These are phyloP conservation scores for Rhamnella rubrinervis DNA, from an alignment of 331 rosid genomes.

Conservation along the genomic window DNA sequence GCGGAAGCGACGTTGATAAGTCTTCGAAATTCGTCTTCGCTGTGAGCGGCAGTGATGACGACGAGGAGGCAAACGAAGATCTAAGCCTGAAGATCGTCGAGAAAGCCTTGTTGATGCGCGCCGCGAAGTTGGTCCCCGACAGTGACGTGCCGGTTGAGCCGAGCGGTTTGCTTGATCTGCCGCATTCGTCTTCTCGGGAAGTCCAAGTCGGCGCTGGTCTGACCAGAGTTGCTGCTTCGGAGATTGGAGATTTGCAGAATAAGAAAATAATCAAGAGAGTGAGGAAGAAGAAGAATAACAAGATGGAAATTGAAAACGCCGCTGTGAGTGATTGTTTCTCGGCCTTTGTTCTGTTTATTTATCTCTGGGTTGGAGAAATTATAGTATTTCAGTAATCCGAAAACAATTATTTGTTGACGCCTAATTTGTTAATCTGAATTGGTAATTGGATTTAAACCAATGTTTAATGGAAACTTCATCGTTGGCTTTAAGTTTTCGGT, in stretches of 20 bases:
- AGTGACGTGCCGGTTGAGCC: background rate
- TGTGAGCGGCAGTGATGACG: slow-evolving; percentile 46
- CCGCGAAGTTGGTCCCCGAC: slow-evolving; percentile 26
- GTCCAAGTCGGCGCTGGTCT: background rate
- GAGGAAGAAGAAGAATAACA: slow-evolving; percentile 30
- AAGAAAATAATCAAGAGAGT: slow-evolving; percentile 25
- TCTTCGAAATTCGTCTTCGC: slow-evolving; percentile 20
- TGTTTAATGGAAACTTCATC: background rate
- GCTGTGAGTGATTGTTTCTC: slow-evolving; percentile 38
- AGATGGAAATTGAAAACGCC: slow-evolving; percentile 34
- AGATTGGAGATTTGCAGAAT: background rate
- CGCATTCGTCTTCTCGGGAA: slow-evolving; percentile 12
- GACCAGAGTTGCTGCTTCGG: slow-evolving; percentile 11
- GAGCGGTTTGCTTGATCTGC: slow-evolving; percentile 5
- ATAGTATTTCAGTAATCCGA: too few relatives aligned
- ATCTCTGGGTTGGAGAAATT: too few relatives aligned
- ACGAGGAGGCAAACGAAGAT: slow-evolving; percentile 78
- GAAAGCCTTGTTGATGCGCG: slow-evolving; percentile 53
- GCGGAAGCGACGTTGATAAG: slow-evolving; percentile 1
- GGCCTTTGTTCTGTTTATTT: background rate
- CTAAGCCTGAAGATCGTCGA: slow-evolving; percentile 61
- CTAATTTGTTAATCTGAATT: too few relatives aligned
- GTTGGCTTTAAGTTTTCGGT: background rate
- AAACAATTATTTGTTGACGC: too few relatives aligned
- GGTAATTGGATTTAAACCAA: background rate